Evolutionary conservation across 345 rosid species (phyloP).

Genomic region (Mangifera indica): DNA sequence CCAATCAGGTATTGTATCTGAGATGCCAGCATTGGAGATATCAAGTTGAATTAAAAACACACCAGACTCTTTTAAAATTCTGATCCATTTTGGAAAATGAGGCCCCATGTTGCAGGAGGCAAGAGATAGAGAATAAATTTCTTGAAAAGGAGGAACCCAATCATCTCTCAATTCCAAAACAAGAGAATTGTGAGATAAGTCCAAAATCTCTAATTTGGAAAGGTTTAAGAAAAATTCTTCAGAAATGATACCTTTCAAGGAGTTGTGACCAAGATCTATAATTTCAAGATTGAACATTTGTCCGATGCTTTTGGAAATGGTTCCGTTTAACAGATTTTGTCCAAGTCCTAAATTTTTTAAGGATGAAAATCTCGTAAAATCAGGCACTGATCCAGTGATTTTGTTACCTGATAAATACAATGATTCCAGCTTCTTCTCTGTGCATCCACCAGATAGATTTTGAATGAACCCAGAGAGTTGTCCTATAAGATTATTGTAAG

Average conservation of each 20-base stretch:
- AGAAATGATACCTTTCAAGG: slow-evolving; percentile 23
- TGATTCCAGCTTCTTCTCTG: too few relatives aligned
- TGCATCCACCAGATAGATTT: too few relatives aligned
- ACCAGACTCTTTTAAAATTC: too few relatives aligned
- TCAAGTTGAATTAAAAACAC: not conserved
- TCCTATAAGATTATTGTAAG: not conserved
- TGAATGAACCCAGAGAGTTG: not conserved
- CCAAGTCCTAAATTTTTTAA: not conserved
- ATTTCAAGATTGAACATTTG: slow-evolving; percentile 2
- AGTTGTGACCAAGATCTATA: slow-evolving; percentile 17
- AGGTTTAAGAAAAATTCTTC: slow-evolving; percentile 31
- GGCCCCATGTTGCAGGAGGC: too few relatives aligned
- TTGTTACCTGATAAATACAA: too few relatives aligned
- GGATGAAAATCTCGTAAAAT: too few relatives aligned
- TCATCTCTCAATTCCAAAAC: slow-evolving; percentile 16
- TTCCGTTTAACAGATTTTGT: not conserved
- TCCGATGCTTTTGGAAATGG: slow-evolving; percentile 2
- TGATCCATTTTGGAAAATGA: too few relatives aligned
- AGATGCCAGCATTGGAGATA: too few relatives aligned
- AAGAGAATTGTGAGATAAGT: slow-evolving; percentile 24
- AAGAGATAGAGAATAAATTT: too few relatives aligned
- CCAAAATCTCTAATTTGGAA: slow-evolving; percentile 15
- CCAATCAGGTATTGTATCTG: too few relatives aligned
- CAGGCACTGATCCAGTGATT: too few relatives aligned
- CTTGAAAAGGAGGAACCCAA: too few relatives aligned